Evolutionary conservation across 2,329 filamentous ascomycete genomes (phyloP), one percentile per base, ranked within the genome.

Genomic region (Sclerotinia borealis): DNA sequence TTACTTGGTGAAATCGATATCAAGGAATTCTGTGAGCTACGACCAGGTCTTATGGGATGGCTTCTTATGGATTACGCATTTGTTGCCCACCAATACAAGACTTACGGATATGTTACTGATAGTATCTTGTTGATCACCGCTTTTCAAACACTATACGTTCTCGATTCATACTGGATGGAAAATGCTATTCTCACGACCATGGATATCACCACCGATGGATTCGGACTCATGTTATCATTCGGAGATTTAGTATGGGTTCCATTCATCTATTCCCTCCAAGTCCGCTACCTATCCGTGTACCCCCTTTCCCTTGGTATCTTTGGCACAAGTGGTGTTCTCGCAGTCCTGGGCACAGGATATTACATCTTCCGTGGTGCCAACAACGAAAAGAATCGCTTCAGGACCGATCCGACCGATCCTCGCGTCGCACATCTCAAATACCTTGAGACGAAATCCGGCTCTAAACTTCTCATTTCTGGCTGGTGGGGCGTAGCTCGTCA

Each of bases 401-500:
- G 95, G 64, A 96, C 86, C 41, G 86, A 97, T 75, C 93, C 93
- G 34, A 80, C 88, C 37, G 91, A 96, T 73, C 90, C 92, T 0
- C 82, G 82, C 37, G 85, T 97, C 63, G 83, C 85, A 48, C 88
- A 96, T 73, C 85, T 97, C 69, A 85, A 89, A 74, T 96, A 89
- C 76, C 92, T 98, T 65, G 81, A 95, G 78, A 98, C 93, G 11
- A 86, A 87, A 72, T 82, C 85, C 2, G 93, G 93, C 59, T 92
- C 90, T 64, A 90, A 88, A 70, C 84, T 97, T 36, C 82, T 97
- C 68, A 86, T 87, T 4, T 89, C 90, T 0, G 93, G 93, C 63
- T 98, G 93, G 93, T 97, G 93, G 93, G 93, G 93, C 49, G 81
- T 85, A 27, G 90, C 93, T 0, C 86, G 93, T 48, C 93, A 98